A percentile compares a stretch with the other conserved stretches of the same genome.
These are phyloP conservation scores for Sporothrix luriei DNA, from an alignment of 2,329 filamentous ascomycete species.

Conservation along the genomic window DNA sequence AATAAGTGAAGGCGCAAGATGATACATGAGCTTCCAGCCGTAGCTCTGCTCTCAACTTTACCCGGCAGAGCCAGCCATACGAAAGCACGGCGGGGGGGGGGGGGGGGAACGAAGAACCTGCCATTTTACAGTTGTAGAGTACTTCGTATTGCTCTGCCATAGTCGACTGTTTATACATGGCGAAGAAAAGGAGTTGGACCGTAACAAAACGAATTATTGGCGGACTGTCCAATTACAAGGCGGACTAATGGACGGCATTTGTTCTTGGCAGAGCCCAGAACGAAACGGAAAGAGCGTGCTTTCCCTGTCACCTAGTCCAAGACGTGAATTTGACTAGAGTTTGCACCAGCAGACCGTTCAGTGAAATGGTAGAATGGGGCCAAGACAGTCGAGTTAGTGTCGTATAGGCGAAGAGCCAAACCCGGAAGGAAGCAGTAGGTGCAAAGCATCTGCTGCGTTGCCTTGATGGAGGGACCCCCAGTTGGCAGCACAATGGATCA, in stretches of 20 bases:
- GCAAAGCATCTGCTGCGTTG: no score
- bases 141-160: no score
- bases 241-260: constrained; percentile 8
- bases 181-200: neutral
- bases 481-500: constrained; percentile 6
- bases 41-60: no score
- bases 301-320: neutral
- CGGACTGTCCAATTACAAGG: neutral
- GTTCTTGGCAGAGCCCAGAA: constrained; percentile 3
- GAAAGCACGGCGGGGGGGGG: no score
- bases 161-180: constrained; percentile 6
- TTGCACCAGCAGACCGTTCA: neutral
- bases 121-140: no score
- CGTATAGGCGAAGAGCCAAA: neutral
- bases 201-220: no score
- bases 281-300: constrained; percentile 10
- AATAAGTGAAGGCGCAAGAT: neutral
- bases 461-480: no score
- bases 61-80: no score
- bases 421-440: neutral
- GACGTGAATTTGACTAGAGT: constrained; percentile 2
- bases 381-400: no score
- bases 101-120: no score
- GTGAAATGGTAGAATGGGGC: constrained; percentile 7
- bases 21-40: neutral